Percentiles rank a stretch among this genome's conserved stretches.
phyloP scores from a whole-genome alignment of 106 monocot species.

The Amphibolis antarctica region DNA sequence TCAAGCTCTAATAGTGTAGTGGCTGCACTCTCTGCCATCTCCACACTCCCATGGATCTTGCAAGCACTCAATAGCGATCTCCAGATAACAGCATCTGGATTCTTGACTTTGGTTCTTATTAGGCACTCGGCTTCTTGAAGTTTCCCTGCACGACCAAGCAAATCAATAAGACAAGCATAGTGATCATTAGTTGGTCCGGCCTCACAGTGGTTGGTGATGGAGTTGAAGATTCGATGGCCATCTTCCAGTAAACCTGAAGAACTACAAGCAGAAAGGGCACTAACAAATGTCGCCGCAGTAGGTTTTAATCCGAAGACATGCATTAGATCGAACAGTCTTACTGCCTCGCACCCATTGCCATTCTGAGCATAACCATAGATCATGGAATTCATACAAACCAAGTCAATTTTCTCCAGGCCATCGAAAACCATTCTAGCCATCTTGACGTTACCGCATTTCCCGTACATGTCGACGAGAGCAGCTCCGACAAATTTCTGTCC shows the following conservation, averaged over 20 bases:
- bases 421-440: slow-evolving; percentile 38
- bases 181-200: slow-evolving; percentile 36
- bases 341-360: slow-evolving; percentile 37
- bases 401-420: slow-evolving; percentile 19
- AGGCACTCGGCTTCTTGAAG: slow-evolving; percentile 36
- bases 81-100: slow-evolving; percentile 51
- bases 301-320: slow-evolving; percentile 18
- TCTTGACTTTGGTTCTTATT: slow-evolving; percentile 4
- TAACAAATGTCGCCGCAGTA: slow-evolving; percentile 33
- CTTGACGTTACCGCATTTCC: slow-evolving; percentile 45
- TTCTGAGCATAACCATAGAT: slow-evolving; percentile 55
- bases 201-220: slow-evolving; percentile 7
- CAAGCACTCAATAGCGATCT: slow-evolving; percentile 54
- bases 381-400: slow-evolving; percentile 56
- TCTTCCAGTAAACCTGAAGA: slow-evolving; percentile 53
- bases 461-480: slow-evolving; percentile 49
- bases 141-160: slow-evolving; percentile 42
- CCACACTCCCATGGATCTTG: slow-evolving; percentile 48
- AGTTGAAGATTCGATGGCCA: slow-evolving; percentile 34
- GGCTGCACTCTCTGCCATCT: slow-evolving; percentile 45
- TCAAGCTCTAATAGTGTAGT: slow-evolving; percentile 38
- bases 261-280: slow-evolving; percentile 52
- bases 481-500: slow-evolving; percentile 32
- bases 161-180: slow-evolving; percentile 44
- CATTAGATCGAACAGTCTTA: slow-evolving; percentile 32